Evolutionary conservation across 2,329 filamentous ascomycete species (phyloP), one percentile per base, ranked within the genome.

Genomic region (Claviceps purpurea): DNA sequence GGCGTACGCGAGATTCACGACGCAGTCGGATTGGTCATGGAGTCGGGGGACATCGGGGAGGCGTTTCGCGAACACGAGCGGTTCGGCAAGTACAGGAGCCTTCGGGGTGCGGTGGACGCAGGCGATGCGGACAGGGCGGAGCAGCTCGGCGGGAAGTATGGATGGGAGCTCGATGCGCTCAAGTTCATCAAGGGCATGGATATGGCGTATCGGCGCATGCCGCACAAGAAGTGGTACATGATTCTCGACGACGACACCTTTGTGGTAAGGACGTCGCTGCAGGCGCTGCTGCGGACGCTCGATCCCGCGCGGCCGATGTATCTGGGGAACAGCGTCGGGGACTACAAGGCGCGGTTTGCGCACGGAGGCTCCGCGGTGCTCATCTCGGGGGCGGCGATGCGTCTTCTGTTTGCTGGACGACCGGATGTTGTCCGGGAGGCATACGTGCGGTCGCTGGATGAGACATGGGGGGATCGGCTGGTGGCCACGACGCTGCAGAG

Each of bases 201-300:
- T 56, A 69, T 76, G 55, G 67, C 73, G 20, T 77, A 73, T 65
- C 62, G 67, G 41, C 67, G 64, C 16, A 66, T 78, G 59, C 77
- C 76, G 0, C 61, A 68, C 55, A 80, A 79, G 65, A 77, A 77
- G 60, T 80, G 77, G 77, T 80, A 79, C 58, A 61, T 79, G 55
- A 72, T 80, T 56, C 62, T 77, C 14, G 77, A 80, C 61, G 77
- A 80, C 61, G 77, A 81, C 59, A 80, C 75, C 1, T 80, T 73
- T 59, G 60, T 80, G 45, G 67, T 79, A 45, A 70, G 70, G 50
- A 67, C 71, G 2, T 76, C 76, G 13, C 62, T 80, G 30, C 64
- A 66, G 43, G 61, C 72, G 1, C 62, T 80, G 13, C 65, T 80
- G 14, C 67, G 68, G 18, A 75, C 77, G 52, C 62, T 80, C 53